Conservation (phyloP, 23 red algal species). For the Gracilaria caudata region DNA sequence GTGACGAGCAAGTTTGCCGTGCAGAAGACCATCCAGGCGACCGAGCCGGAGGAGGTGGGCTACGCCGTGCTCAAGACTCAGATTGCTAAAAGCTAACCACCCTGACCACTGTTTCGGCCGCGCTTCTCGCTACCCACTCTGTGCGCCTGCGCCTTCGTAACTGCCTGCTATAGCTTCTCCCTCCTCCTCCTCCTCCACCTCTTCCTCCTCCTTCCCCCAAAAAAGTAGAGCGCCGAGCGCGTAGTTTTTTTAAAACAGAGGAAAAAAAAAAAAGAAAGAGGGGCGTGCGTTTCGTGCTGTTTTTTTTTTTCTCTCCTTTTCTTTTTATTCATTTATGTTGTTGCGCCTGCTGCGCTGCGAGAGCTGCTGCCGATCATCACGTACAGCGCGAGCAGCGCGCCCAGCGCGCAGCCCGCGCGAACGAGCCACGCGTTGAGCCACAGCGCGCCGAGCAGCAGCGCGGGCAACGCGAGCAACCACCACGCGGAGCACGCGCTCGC, state of each 20-base stretch:
- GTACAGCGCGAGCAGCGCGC: neutral
- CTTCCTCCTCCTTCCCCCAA: neutral
- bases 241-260: too few species aligned
- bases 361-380: neutral
- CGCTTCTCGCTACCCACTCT: too few species aligned
- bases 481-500: slow-evolving; percentile 5
- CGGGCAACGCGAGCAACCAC: neutral
- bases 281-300: neutral
- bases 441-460: neutral
- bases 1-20: slow-evolving; percentile 37
- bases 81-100: slow-evolving; percentile 49
- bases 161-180: neutral
- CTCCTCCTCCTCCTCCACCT: neutral
- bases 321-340: neutral
- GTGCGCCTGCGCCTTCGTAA: neutral
- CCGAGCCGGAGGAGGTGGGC: slow-evolving; percentile 36
- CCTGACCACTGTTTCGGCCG: too few species aligned
- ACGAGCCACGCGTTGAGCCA: neutral
- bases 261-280: too few species aligned
- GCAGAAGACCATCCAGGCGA: slow-evolving; percentile 62
- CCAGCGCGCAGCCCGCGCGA: too few species aligned
- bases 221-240: too few species aligned
- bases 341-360: neutral
- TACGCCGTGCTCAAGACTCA: slow-evolving; percentile 45
- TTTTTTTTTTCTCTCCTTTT: neutral